Base-by-base conservation (phyloP, 2,329 filamentous ascomycete genomes). In the Thielaviopsis populi region DNA sequence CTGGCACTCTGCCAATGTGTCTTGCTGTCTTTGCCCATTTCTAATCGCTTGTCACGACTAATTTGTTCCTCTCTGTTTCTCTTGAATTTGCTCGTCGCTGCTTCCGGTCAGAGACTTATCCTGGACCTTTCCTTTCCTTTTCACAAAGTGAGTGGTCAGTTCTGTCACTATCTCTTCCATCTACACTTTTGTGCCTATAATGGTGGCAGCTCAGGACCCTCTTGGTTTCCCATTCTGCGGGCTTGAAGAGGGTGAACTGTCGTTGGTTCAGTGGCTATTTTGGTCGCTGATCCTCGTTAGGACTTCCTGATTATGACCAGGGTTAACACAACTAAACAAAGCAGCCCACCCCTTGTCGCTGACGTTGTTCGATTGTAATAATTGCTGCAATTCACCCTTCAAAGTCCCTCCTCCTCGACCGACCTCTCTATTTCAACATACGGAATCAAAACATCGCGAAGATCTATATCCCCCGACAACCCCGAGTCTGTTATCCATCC, bases 141-240 rank as follows among this genome's bases (percentile, higher is more conserved):
- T 37, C 33, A 7, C 46, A 15, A 19, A 13, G 19, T 19, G 19
- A 7, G 10, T 50, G 15, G 3, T 22, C 4, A 48, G 17, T 22
- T 22, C 7, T 19, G 2, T 24, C 8, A 3, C 22, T 50, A 4
- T 24, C 46, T 50, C 13, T 19, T 11, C 19, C 22, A 22, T 50
- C 3, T 24, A 22, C 3, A 50, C 10, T 17, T 10, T 24, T 24
- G 2, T 6, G 46, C 19, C 19, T 13, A 3, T 24, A 50, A 50
- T 50, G 46, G 10, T 50, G 19, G n/a, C 19, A 50, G 22, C 22
- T 11, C 46, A 50, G 22, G 19, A 50, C 46, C 46, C 46, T 50
- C 42, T 65, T 7, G 59, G 50, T 17, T 65, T 60, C n/a, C 61
- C 60, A 24, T 48, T 59, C 10, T 65, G 60, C 19, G 53, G 64